These are phyloP conservation scores for Mallotus repandus DNA, from an alignment of 441 rosid species.

Conservation along the genomic window DNA sequence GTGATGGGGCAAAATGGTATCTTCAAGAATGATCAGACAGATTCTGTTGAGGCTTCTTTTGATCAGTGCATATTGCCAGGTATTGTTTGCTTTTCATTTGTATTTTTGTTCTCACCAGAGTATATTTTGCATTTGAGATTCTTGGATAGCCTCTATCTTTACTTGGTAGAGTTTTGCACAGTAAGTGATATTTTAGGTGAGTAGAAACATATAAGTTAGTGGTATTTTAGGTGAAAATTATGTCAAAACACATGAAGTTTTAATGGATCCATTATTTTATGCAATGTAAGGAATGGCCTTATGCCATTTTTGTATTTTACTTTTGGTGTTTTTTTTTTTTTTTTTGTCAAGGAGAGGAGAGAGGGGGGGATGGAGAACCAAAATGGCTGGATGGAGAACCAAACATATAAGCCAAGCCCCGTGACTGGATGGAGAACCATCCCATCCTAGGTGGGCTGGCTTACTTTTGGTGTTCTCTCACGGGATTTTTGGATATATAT, in stretches of 20 bases:
- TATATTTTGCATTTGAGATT: neutral
- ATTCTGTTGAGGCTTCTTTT: slow-evolving; percentile 45
- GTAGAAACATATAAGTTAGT: neutral
- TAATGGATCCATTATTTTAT: neutral
- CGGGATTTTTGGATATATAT: neutral
- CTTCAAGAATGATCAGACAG: slow-evolving; percentile 67
- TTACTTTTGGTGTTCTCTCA: neutral
- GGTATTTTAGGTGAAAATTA: neutral
- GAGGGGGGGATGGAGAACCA: too few relatives aligned
- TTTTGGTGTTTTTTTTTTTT: neutral
- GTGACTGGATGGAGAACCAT: too few relatives aligned
- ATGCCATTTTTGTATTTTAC: neutral
- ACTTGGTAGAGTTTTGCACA: neutral
- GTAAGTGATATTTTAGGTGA: neutral
- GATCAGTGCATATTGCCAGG: slow-evolving; percentile 55
- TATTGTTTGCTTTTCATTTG: slow-evolving; percentile 5
- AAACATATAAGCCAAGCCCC: too few relatives aligned
- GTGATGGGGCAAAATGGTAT: slow-evolving; percentile 84
- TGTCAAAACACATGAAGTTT: neutral
- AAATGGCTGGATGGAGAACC: too few relatives aligned
- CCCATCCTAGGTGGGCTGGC: too few relatives aligned
- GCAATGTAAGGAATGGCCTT: neutral
- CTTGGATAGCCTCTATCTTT: slow-evolving; percentile 7
- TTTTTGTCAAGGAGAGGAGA: too few relatives aligned
- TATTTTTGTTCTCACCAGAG: neutral